Base-by-base conservation (phyloP, 306 rosid genomes). In the Cotoneaster glaucophyllus region DNA sequence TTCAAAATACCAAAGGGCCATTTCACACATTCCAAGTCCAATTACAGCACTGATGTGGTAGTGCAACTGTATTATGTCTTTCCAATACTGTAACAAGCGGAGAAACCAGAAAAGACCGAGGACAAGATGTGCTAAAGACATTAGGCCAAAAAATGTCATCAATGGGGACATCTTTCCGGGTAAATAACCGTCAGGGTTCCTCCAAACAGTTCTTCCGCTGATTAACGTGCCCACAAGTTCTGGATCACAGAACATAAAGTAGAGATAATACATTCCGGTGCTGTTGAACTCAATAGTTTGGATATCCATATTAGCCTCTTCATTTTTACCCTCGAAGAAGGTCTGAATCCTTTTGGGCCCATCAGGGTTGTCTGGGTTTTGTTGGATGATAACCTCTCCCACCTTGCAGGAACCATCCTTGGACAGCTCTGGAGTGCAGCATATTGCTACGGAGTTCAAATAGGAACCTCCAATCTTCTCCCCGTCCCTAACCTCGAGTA, bases 241-340 rank as follows among this genome's bases (percentile, higher is more conserved):
- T 73, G 96, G 96, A 85, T 90, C 96, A 80, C 96, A 90, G 70
- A 90, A 88, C 96, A 88, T 90, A 71, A 90, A 90, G 76, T 90
- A 88, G 6, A 90, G 81, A 71, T 86, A 90, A 78, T 90, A 90
- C 92, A 90, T 88, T 72, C 96, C 96, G 58, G 92, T 86, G 54
- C 87, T 88, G 59, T 81, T 81, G 69, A 90, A 88, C 66, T 78
- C 87, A 80, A 90, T 80, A 37, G 82, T 82, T 59, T 83, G 84
- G 21, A 84, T 80, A 44, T 78, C 89, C 92, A 90, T 90, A 12
- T 41, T 81, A 74, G 88, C 57, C 82, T 90, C 96, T 56, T 88
- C 87, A 71, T 71, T 80, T 44, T 79, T 84, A 67, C 90, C 90
- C 78, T 88, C 90, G 37, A 90, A 88, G 77, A 88, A 90, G 11